Evolutionary conservation across 2,329 filamentous ascomycete species (phyloP).

Genomic region (Colletotrichum gigasporum): DNA sequence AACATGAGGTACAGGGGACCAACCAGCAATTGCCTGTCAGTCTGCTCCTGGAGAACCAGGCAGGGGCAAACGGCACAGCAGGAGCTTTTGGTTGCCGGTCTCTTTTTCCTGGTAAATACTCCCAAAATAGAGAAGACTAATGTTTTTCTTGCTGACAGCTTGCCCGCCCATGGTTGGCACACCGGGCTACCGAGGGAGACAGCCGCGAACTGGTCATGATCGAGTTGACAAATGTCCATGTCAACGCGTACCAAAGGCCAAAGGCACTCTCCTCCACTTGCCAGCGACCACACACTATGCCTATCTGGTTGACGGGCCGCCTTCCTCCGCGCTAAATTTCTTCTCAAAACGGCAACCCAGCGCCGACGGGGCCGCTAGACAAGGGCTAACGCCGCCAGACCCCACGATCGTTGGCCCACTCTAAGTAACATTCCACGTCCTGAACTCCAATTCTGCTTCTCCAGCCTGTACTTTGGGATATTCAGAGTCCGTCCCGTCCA

Average conservation of each 20-base stretch:
- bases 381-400: background rate
- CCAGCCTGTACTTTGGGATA: background rate
- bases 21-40: too few species aligned
- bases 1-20: too few species aligned
- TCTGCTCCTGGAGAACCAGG: too few species aligned
- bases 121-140: too few species aligned
- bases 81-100: too few species aligned
- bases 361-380: background rate
- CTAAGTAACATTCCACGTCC: background rate
- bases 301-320: conserved; percentile 34
- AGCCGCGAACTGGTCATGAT: background rate
- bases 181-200: background rate
- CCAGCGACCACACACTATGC: conserved; percentile 16
- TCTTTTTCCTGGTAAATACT: too few species aligned
- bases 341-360: conserved; percentile 17
- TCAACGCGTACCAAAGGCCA: background rate
- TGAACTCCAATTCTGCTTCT: background rate
- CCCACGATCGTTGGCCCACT: background rate
- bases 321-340: conserved; percentile 33
- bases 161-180: background rate
- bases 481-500: background rate
- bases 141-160: too few species aligned
- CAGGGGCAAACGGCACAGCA: too few species aligned
- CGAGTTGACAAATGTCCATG: background rate
- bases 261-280: background rate